Percentiles rank a stretch among this genome's conserved stretches.
Evolutionary conservation across 108 stramenopile genomes (phyloP).

Genomic region (Seminavis robusta): DNA sequence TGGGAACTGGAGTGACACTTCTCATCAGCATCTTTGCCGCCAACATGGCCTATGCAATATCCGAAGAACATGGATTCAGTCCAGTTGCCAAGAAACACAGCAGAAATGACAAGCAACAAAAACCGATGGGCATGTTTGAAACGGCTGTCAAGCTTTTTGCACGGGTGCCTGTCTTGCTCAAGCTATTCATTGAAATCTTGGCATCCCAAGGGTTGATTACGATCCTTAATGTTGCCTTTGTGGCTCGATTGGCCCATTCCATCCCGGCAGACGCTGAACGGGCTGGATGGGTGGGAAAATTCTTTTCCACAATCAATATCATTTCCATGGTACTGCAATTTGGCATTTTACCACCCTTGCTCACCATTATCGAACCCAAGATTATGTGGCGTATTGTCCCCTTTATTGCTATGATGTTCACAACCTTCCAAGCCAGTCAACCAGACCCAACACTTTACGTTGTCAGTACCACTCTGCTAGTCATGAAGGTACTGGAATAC

Average conservation of each 20-base stretch:
- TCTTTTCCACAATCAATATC: constrained; percentile 71
- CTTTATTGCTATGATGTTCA: constrained; percentile 40
- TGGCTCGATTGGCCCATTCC: constrained; percentile 46
- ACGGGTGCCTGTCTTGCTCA: constrained; percentile 68
- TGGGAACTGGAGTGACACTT: constrained; percentile 56
- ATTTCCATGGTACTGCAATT: constrained; percentile 74
- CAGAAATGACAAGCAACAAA: no score
- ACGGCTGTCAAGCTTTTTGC: constrained; percentile 54
- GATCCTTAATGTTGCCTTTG: constrained; percentile 72
- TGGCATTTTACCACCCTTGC: constrained; percentile 55
- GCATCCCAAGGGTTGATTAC: constrained; percentile 81
- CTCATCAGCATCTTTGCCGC: constrained; percentile 44
- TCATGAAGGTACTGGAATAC: constrained; percentile 85
- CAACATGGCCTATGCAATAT: constrained; percentile 52
- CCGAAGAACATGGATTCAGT: constrained; percentile 66
- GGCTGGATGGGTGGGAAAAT: constrained; percentile 84
- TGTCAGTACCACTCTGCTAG: constrained; percentile 56
- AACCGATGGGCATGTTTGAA: constrained; percentile 18
- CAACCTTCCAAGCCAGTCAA: constrained; percentile 33
- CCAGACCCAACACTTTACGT: constrained; percentile 62
- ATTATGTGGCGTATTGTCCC: constrained; percentile 69
- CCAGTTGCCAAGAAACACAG: constrained; percentile 40
- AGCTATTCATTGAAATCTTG: constrained; percentile 79
- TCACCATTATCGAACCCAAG: constrained; percentile 55
- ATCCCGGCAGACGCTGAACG: constrained; percentile 65